Evolutionary conservation across 768 basidiomycete genomes (phyloP), one percentile per base, ranked within the genome.

Genomic region (Erythrobasidium yunnanense): DNA sequence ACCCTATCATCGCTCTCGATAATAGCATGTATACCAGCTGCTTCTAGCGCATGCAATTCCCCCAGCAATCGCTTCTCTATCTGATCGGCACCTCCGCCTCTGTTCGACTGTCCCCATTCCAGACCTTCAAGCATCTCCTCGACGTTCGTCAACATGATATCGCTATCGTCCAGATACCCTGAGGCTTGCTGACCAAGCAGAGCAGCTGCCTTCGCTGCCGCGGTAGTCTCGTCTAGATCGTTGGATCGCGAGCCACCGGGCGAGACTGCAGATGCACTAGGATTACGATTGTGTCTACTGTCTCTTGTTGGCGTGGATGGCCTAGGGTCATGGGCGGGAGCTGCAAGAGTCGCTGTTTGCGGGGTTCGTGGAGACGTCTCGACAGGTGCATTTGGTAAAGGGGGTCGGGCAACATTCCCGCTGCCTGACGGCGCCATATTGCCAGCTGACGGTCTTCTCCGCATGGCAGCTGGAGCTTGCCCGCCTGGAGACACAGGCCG

Each of bases 61-160:
- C 93, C 88, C 46, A 88, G 75, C 50, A 99, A 77, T 69, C 91
- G 79, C 23, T 87, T 86, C 76, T 97, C 90, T 68, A 97, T 91
- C 70, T 92, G 81, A 74, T 96, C 93, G 38, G 62, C 55, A n/a
- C 49, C 57, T n/a, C 60, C 53, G 22, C 69, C 70, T 6, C 42
- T 49, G 15, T 32, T 68, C 11, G 55, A 68, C 1, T 71, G 74
- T 0, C 88, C 85, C 91, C 91, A 97, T 75, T 97, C 95, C 72
- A 95, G 95, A 0, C 95, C 92, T 72, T 99, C 95, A 25, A 99
- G 80, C 90, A 99, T 92, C 75, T 99, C 95, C 74, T 99, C 95
- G 1, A 99, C 90, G 75, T 84, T 95, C 4, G 86, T 79, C 77
- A 99, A 81, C 2, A 88, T 89, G 7, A 85, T 87, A 69, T 88